phyloP scores from a whole-genome alignment of 1,284 basidiomycete genomes.

The Sanghuangporus weigelae region DNA sequence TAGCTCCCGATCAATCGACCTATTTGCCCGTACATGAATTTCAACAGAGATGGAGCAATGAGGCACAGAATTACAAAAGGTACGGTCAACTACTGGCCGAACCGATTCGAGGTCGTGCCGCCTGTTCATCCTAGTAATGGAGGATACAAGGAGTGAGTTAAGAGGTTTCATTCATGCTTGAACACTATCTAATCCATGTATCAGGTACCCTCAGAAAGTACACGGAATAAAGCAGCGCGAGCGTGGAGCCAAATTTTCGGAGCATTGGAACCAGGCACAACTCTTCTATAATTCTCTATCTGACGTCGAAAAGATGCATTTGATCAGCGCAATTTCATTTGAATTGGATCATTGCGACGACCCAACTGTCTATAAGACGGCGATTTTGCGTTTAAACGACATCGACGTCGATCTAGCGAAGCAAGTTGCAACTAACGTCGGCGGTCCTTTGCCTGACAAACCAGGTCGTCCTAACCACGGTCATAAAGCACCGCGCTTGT shows the following conservation, averaged over 20 bases:
- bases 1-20: slow-evolving; percentile 79
- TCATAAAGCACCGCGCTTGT: slow-evolving; percentile 47
- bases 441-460: slow-evolving; percentile 49
- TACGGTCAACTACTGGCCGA: slow-evolving; percentile 70
- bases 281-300: slow-evolving; percentile 78
- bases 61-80: slow-evolving; percentile 58
- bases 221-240: slow-evolving; percentile 64
- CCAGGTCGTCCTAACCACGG: slow-evolving; percentile 51
- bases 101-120: slow-evolving; percentile 51
- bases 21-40: slow-evolving; percentile 73
- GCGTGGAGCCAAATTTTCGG: slow-evolving; percentile 68
- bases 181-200: neutral
- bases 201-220: slow-evolving; percentile 45
- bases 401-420: slow-evolving; percentile 68
- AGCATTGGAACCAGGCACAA: slow-evolving; percentile 66
- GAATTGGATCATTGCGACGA: slow-evolving; percentile 80
- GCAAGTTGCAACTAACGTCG: slow-evolving; percentile 58
- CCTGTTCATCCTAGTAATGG: slow-evolving; percentile 47
- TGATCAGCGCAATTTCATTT: slow-evolving; percentile 64
- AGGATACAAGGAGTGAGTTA: slow-evolving; percentile 52
- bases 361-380: slow-evolving; percentile 58
- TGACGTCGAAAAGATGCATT: slow-evolving; percentile 60
- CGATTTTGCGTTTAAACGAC: slow-evolving; percentile 60
- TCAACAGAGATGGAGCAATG: slow-evolving; percentile 61
- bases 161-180: neutral